Conservation (phyloP, 2,329 filamentous ascomycete genomes). For the Chaetomium olivaceum region DNA sequence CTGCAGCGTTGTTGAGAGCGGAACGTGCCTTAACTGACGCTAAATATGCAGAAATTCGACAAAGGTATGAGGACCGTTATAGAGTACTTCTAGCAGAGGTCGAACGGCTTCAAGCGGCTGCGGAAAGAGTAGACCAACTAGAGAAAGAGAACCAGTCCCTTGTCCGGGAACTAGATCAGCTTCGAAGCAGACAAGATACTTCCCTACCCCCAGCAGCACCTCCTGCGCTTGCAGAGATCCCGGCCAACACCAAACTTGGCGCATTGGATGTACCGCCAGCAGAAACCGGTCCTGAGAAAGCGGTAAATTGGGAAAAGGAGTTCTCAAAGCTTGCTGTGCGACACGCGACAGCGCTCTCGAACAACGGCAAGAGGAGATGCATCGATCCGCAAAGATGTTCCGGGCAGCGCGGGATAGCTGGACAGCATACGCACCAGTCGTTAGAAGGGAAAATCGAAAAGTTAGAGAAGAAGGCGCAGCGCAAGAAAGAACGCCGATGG, state of each 20-base stretch:
- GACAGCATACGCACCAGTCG: slow-evolving; percentile 46
- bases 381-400: slow-evolving; percentile 43
- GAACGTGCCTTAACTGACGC: background rate
- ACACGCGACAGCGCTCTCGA: slow-evolving; percentile 43
- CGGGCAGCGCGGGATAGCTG: slow-evolving; percentile 48
- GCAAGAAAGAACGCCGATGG: slow-evolving; percentile 9
- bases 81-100: slow-evolving; percentile 39
- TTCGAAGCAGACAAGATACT: slow-evolving; percentile 27
- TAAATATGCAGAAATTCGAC: slow-evolving; percentile 32
- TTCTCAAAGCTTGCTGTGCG: slow-evolving; percentile 31
- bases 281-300: slow-evolving; percentile 4
- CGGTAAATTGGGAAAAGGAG: slow-evolving; percentile 22
- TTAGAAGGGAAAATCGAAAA: slow-evolving; percentile 47
- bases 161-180: slow-evolving; percentile 40
- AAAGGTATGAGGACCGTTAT: slow-evolving; percentile 30
- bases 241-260: slow-evolving; percentile 19
- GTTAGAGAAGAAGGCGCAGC: slow-evolving; percentile 42
- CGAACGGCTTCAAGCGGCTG: slow-evolving; percentile 37
- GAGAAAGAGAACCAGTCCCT: slow-evolving; percentile 48
- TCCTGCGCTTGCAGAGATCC: slow-evolving; percentile 24
- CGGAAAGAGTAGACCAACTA: slow-evolving; percentile 40
- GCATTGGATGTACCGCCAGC: background rate
- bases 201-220: background rate
- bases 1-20: background rate
- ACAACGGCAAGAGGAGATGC: slow-evolving; percentile 43